These are phyloP conservation scores for Inga leiocalycina DNA, from an alignment of 306 rosid species.

Conservation along the genomic window DNA sequence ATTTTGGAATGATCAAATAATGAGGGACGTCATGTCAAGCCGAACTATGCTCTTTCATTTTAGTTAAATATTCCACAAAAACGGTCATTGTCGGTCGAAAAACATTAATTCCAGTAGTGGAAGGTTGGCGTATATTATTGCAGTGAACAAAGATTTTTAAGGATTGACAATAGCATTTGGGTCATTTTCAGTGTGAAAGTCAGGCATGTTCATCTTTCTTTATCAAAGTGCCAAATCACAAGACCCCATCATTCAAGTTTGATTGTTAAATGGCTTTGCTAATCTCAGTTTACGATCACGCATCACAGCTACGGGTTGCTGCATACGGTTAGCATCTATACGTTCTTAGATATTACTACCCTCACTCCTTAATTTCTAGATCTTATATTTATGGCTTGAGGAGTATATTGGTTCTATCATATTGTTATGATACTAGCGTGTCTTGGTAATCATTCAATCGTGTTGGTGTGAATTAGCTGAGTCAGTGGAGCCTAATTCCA, in stretches of 20 bases:
- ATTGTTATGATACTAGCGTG: neutral
- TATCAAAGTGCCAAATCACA: neutral
- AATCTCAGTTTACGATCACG: neutral
- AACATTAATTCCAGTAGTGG: conserved; percentile 19
- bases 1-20: neutral
- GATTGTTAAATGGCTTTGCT: neutral
- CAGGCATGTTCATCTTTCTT: conserved; percentile 19
- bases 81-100: neutral
- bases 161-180: conserved; percentile 27
- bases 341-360: neutral
- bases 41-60: neutral
- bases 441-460: neutral
- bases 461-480: neutral
- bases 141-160: neutral
- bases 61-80: conserved; percentile 3
- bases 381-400: too few species aligned
- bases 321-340: conserved; percentile 14
- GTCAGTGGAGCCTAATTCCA: neutral
- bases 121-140: conserved; percentile 39
- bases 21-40: conserved; percentile 1
- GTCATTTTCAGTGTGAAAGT: conserved; percentile 30
- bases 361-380: too few species aligned
- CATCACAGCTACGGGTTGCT: conserved; percentile 25
- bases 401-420: neutral
- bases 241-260: neutral